Base-by-base conservation (phyloP, 257 asterid species). In the Jacaranda copaia region DNA sequence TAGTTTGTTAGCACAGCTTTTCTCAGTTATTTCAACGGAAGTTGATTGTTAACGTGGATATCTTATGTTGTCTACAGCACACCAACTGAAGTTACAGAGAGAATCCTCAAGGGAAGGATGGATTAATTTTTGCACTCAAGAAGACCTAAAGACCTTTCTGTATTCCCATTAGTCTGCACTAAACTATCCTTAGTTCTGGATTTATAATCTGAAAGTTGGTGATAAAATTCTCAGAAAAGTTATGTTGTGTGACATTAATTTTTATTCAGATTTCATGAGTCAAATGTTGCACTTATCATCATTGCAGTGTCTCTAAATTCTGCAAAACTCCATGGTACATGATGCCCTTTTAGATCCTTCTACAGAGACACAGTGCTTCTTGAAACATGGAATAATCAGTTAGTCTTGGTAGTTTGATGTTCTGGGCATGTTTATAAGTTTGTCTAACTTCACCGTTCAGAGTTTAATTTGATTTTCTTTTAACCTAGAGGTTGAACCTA, bases 21-120 rank as follows among this genome's bases (percentile, higher is more conserved):
- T 36, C 67, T 65, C 25, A 13, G 12, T 63, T 9, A 9, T 64
- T 49, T 69, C 56, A 49, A 11, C 7, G 16, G 25, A 38, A 19
- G 15, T 56, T 63, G 67, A 70, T 48, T 53, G 32, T 36, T 25
- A 55, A 9, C 63, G 9, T 57, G 20, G 19, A 53, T 56, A 36
- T 36, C 25, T 40, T 57, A 60, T 48, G 35, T 81, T 80, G 51
- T 60, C 32, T 77, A 84, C 97, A 94, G 98, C 81, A 92, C 98
- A 46, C 95, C 97, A 10, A 90, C 95, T 5, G 98, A 94, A 88
- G 97, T 92, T 45, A 89, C 88, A 1, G 97, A 92, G 89, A 91
- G 88, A 81, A 87, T 92, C 81, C 93, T 94, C 87, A 93, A 93
- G 85, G 97, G 98, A 81, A 89, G 97, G 81, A 93, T 93, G 98